Evolutionary conservation across 2,329 filamentous ascomycete species (phyloP).

Genomic region (Aspergillus pseudonomiae): DNA sequence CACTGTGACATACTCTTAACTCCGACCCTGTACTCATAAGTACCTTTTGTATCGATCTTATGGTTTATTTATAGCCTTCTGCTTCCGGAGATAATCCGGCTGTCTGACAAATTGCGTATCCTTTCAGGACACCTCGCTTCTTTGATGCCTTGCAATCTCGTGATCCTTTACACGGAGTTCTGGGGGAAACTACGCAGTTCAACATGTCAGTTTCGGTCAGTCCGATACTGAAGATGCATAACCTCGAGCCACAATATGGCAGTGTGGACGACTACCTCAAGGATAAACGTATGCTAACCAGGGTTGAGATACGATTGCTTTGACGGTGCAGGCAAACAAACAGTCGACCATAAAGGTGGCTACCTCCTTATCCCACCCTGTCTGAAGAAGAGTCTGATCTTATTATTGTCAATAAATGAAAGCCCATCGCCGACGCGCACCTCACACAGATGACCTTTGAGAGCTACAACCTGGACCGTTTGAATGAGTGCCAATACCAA

Average conservation of each 20-base stretch:
- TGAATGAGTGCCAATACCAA: neutral
- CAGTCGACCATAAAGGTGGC: neutral
- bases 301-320: neutral
- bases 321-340: neutral
- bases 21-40: neutral
- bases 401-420: neutral
- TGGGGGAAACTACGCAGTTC: fast-evolving
- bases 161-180: neutral
- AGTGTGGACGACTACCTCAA: no score
- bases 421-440: neutral
- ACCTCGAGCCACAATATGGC: neutral
- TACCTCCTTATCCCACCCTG: neutral
- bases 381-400: neutral
- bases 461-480: neutral
- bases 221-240: neutral
- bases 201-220: neutral
- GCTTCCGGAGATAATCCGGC: neutral
- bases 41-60: neutral
- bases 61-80: neutral
- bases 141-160: neutral
- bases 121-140: neutral
- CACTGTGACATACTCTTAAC: neutral
- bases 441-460: neutral
- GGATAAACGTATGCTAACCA: no score
- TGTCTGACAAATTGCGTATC: neutral